phyloP scores from a whole-genome alignment of 2,329 filamentous ascomycete genomes.

The Aspergillus amoenus region DNA sequence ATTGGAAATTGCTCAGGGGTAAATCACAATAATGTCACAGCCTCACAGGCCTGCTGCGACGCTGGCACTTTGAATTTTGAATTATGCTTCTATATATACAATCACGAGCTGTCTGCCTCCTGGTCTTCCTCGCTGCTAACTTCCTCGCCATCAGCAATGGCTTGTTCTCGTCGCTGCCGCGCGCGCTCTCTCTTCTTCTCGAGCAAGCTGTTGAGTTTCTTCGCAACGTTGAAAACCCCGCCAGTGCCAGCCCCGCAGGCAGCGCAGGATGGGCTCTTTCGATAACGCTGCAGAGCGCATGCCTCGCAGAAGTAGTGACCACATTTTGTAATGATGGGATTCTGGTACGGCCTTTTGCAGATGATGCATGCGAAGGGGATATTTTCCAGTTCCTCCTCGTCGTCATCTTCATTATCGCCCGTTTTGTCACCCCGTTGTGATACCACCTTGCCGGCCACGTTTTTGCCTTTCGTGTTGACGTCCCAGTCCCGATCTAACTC shows the following conservation, averaged over 20 bases:
- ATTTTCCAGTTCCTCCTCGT: conserved; percentile 71
- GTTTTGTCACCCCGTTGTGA: conserved; percentile 47
- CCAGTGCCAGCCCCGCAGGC: conserved; percentile 81
- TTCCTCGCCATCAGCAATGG: conserved; percentile 54
- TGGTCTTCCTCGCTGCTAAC: conserved; percentile 44
- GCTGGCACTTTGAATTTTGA: neutral
- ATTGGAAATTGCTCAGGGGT: neutral
- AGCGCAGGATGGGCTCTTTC: conserved; percentile 82
- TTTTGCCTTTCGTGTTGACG: conserved; percentile 64
- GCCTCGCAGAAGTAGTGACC: conserved; percentile 94
- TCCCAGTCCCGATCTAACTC: conserved; percentile 96
- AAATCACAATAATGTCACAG: neutral
- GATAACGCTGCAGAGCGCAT: conserved; percentile 83
- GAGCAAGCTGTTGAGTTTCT: conserved; percentile 76
- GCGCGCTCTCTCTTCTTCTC: conserved; percentile 65
- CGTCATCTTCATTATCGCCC: conserved; percentile 51
- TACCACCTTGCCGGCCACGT: conserved; percentile 47
- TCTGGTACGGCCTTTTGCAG: conserved; percentile 74
- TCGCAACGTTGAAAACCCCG: conserved; percentile 87
- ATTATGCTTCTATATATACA: neutral
- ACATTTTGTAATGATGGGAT: conserved; percentile 83
- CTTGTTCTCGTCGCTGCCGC: conserved; percentile 52
- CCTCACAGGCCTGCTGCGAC: neutral
- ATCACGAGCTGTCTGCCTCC: conserved; percentile 8
- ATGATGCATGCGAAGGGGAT: conserved; percentile 91